Conservation (phyloP, 306 rosid species). For the Medicago ruthenica region DNA sequence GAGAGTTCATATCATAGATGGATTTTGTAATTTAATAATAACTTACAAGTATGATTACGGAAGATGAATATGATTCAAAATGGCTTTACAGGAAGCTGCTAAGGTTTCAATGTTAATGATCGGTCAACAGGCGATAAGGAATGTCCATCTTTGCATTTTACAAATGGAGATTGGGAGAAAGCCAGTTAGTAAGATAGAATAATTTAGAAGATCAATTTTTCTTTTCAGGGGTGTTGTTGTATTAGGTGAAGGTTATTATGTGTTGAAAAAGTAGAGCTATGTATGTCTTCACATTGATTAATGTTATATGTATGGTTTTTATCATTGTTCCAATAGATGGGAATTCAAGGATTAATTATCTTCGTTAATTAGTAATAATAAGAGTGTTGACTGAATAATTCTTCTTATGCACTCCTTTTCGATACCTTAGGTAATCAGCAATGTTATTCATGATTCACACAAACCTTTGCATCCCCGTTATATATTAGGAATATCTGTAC, state of each 20-base stretch:
- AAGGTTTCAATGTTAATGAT: constrained; percentile 91
- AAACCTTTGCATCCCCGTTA: constrained; percentile 94
- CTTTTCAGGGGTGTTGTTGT: too few relatives aligned
- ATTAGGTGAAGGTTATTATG: too few relatives aligned
- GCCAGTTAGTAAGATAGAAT: too few relatives aligned
- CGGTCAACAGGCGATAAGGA: constrained; percentile 85
- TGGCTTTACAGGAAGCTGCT: constrained; percentile 82
- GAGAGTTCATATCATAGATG: background rate
- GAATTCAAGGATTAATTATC: too few relatives aligned
- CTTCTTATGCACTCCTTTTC: constrained; percentile 89
- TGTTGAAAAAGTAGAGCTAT: too few relatives aligned
- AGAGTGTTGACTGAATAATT: constrained; percentile 17
- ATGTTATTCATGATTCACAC: constrained; percentile 85
- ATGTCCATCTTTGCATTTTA: too few relatives aligned
- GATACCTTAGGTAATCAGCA: constrained; percentile 93
- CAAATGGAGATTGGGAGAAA: too few relatives aligned
- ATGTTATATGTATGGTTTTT: too few relatives aligned
- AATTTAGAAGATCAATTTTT: too few relatives aligned
- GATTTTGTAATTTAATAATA: constrained; percentile 16
- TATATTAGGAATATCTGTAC: constrained; percentile 81
- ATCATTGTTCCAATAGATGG: too few relatives aligned
- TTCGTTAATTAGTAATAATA: too few relatives aligned
- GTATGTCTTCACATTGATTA: too few relatives aligned
- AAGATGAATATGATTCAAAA: constrained; percentile 36
- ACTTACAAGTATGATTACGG: constrained; percentile 12